Conservation (phyloP, 140 eudicot genomes). For the Anethum foeniculum region DNA sequence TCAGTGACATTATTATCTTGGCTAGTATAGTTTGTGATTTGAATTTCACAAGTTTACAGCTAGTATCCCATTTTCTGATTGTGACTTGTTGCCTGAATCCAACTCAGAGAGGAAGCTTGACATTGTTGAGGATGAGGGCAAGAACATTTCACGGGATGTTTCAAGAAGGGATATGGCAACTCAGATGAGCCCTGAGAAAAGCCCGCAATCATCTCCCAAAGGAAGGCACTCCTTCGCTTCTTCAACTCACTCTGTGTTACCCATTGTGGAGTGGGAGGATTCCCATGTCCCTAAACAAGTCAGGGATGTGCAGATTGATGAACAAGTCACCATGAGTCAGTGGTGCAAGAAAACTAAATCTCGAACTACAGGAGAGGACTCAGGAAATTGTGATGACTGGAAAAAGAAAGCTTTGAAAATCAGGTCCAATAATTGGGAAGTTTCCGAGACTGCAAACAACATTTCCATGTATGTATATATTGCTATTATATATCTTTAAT, state of each 20-base stretch:
- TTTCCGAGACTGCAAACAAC: conserved; percentile 47
- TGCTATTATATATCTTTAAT: neutral
- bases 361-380: conserved; percentile 33
- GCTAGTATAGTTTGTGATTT: neutral
- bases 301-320: conserved; percentile 69
- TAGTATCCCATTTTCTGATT: conserved; percentile 10
- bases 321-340: conserved; percentile 57
- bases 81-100: conserved; percentile 7
- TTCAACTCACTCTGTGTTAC: conserved; percentile 33
- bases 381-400: conserved; percentile 60
- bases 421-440: conserved; percentile 64
- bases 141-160: conserved; percentile 46
- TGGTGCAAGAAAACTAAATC: conserved; percentile 59
- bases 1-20: neutral
- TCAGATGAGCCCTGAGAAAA: conserved; percentile 92
- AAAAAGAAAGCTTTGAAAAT: conserved; percentile 53
- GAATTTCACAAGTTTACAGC: neutral
- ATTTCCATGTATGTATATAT: conserved; percentile 52
- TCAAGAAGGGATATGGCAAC: conserved; percentile 98
- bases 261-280: conserved; percentile 46
- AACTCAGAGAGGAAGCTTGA: conserved; percentile 43
- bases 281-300: conserved; percentile 37
- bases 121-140: conserved; percentile 26
- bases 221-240: conserved; percentile 39
- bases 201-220: conserved; percentile 52